Evolutionary conservation across 352 stramenopile genomes (phyloP).

Genomic region (Pythium phragmitis): DNA sequence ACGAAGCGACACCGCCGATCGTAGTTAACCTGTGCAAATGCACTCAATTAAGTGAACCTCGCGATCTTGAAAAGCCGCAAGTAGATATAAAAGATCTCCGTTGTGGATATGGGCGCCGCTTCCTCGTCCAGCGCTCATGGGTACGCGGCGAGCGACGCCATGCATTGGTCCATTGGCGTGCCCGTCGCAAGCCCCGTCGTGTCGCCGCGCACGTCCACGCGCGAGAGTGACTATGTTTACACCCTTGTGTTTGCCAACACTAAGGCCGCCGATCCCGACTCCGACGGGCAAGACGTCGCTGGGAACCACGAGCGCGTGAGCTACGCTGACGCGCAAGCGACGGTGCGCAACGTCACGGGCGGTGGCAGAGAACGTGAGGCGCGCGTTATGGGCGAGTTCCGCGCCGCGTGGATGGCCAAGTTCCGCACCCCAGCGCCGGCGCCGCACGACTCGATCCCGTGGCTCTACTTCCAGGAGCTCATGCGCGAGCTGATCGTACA

Average conservation of each 20-base stretch:
- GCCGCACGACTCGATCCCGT: slow-evolving; percentile 47
- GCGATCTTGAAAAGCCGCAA: slow-evolving; percentile 28
- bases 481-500: slow-evolving; percentile 67
- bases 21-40: not conserved
- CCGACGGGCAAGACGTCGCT: not conserved
- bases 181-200: slow-evolving; percentile 40
- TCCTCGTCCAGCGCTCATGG: not conserved
- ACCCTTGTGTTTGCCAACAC: slow-evolving; percentile 68
- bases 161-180: slow-evolving; percentile 48
- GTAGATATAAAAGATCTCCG: slow-evolving; percentile 5
- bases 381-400: slow-evolving; percentile 48
- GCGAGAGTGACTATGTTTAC: slow-evolving; percentile 63
- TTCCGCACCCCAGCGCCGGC: slow-evolving; percentile 57
- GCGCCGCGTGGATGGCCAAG: slow-evolving; percentile 53
- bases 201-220: slow-evolving; percentile 37
- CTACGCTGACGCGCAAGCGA: slow-evolving; percentile 44
- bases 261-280: slow-evolving; percentile 15
- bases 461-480: slow-evolving; percentile 59
- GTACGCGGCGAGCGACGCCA: not conserved
- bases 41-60: slow-evolving; percentile 22
- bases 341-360: slow-evolving; percentile 52
- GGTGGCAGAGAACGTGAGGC: slow-evolving; percentile 43
- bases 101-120: not conserved
- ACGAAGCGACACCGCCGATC: slow-evolving; percentile 14
- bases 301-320: slow-evolving; percentile 34